Conservation (phyloP, 2,329 filamentous ascomycete species). For the Neoarthrinium moseri region DNA sequence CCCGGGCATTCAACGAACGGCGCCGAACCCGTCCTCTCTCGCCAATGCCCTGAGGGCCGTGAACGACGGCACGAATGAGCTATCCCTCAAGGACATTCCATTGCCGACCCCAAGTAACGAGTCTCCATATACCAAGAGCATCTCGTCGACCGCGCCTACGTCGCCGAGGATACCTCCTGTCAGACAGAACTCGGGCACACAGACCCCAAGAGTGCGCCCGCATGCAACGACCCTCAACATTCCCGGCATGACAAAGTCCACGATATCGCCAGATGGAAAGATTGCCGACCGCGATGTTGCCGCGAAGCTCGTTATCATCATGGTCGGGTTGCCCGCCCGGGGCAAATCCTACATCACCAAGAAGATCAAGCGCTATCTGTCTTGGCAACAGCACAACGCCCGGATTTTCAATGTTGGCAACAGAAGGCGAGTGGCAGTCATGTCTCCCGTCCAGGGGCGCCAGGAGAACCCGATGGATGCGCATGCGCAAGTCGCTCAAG, state of each 20-base stretch:
- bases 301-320: slow-evolving; percentile 94
- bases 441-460: slow-evolving; percentile 38
- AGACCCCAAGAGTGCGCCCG: slow-evolving; percentile 74
- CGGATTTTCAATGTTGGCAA: slow-evolving; percentile 98
- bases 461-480: slow-evolving; percentile 36
- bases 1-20: slow-evolving; percentile 24
- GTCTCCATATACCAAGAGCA: slow-evolving; percentile 55
- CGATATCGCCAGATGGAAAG: slow-evolving; percentile 90
- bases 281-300: slow-evolving; percentile 94
- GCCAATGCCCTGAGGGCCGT: slow-evolving; percentile 40
- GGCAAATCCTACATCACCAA: slow-evolving; percentile 99
- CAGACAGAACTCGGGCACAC: slow-evolving; percentile 71
- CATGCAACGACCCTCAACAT: slow-evolving; percentile 96
- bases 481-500: slow-evolving; percentile 53
- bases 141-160: slow-evolving; percentile 56
- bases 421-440: slow-evolving; percentile 76
- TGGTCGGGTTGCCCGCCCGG: slow-evolving; percentile 93
- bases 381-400: slow-evolving; percentile 96
- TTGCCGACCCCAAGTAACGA: slow-evolving; percentile 42
- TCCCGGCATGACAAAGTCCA: slow-evolving; percentile 91
- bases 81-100: slow-evolving; percentile 23
- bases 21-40: slow-evolving; percentile 34
- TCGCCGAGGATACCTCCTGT: slow-evolving; percentile 63
- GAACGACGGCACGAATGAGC: slow-evolving; percentile 33
- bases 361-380: slow-evolving; percentile 91